Percentiles rank a stretch among this genome's conserved stretches.
Evolutionary conservation across 495 filamentous ascomycete genomes (phyloP).

Genomic region (Clavariopsis aquatica): DNA sequence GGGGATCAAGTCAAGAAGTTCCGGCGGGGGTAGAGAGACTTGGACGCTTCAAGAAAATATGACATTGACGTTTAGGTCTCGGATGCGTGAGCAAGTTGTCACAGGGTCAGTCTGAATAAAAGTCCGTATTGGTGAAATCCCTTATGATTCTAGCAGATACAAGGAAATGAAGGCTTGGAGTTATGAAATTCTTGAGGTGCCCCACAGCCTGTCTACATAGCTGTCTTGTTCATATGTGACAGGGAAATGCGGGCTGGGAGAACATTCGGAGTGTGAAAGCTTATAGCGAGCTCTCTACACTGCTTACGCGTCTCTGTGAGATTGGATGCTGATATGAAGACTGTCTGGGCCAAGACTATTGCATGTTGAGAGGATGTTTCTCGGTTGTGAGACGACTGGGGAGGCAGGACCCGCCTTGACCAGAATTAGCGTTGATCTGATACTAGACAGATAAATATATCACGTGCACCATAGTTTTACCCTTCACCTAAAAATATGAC

Average conservation of each 20-base stretch:
- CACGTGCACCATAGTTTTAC: no score
- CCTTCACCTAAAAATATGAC: no score
- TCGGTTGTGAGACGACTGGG: neutral
- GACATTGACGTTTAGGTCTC: neutral
- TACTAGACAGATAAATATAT: neutral
- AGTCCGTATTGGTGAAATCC: neutral
- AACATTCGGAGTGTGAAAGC: neutral
- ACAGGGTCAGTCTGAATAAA: neutral
- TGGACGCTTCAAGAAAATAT: neutral
- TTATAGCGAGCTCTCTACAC: neutral
- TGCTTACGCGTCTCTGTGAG: neutral
- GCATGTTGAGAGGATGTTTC: neutral
- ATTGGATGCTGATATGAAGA: neutral
- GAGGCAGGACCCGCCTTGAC: neutral
- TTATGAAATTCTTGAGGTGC: neutral
- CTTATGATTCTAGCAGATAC: neutral
- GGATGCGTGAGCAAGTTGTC: neutral
- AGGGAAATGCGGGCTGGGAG: neutral
- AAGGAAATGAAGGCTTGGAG: neutral
- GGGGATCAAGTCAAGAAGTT: no score
- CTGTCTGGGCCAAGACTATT: neutral
- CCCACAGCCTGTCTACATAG: neutral
- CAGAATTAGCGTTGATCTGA: neutral
- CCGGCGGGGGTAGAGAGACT: neutral
- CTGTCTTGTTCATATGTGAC: neutral